These are phyloP conservation scores for Cladochytrium replicatum DNA, from an alignment of 192 early-diverging fungal species.

Conservation along the genomic window DNA sequence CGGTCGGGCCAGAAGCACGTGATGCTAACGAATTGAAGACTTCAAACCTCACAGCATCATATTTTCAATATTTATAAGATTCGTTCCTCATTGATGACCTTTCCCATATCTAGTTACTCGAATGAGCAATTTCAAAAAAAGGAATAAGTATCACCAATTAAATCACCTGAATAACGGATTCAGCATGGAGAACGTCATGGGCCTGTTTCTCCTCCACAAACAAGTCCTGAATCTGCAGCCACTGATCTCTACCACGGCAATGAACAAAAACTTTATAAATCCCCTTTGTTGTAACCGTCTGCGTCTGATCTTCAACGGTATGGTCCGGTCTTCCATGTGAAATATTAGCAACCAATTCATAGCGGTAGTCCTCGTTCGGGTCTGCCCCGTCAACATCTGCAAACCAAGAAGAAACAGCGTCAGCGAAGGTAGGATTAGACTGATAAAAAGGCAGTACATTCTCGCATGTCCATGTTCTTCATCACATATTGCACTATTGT, in stretches of 20 bases:
- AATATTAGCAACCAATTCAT: slow-evolving; percentile 86
- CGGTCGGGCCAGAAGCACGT: no score
- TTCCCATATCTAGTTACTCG: no score
- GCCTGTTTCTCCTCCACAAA: slow-evolving; percentile 85
- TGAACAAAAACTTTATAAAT: slow-evolving; percentile 77
- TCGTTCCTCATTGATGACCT: no score
- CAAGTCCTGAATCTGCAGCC: slow-evolving; percentile 93
- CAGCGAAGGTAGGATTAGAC: background rate
- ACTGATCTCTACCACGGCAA: slow-evolving; percentile 70
- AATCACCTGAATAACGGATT: slow-evolving; percentile 80
- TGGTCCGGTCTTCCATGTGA: slow-evolving; percentile 71
- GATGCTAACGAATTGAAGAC: no score
- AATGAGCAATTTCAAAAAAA: no score
- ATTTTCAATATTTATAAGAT: no score
- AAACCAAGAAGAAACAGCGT: background rate
- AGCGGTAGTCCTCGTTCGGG: slow-evolving; percentile 38
- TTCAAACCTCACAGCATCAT: no score
- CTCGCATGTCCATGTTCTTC: slow-evolving; percentile 71
- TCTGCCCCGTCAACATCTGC: slow-evolving; percentile 39
- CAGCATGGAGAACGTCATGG: slow-evolving; percentile 88
- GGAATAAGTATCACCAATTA: no score
- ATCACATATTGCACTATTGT: slow-evolving; percentile 95
- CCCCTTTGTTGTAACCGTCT: slow-evolving; percentile 50
- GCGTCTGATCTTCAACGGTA: no score
- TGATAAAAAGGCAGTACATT: slow-evolving; percentile 43